Evolutionary conservation across 2,329 filamentous ascomycete genomes (phyloP).

Genomic region (Trichoderma pleuroti): DNA sequence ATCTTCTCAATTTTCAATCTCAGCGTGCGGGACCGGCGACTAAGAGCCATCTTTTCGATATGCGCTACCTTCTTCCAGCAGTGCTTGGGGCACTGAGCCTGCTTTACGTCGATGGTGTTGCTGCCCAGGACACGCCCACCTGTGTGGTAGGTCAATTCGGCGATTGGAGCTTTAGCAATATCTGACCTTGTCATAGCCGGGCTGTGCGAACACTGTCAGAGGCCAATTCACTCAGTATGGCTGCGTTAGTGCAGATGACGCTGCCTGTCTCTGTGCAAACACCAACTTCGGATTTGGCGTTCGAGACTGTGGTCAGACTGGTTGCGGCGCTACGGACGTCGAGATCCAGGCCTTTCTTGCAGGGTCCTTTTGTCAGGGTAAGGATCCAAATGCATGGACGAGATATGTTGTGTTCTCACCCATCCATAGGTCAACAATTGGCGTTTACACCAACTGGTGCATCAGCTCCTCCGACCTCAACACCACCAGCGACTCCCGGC

Average conservation of each 20-base stretch:
- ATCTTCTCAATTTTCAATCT: neutral
- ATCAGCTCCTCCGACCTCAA: conserved; percentile 1
- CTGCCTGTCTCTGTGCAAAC: conserved; percentile 39
- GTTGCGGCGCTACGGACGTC: conserved; percentile 30
- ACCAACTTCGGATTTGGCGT: conserved; percentile 30
- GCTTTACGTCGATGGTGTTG: conserved; percentile 26
- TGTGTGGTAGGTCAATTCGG: conserved; percentile 33
- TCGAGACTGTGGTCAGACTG: conserved; percentile 33
- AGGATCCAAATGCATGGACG: neutral
- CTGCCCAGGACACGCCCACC: conserved; percentile 24
- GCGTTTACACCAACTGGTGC: conserved; percentile 6
- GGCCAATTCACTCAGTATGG: conserved; percentile 24
- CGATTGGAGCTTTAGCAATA: neutral
- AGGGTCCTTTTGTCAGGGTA: conserved; percentile 26
- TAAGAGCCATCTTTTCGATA: neutral
- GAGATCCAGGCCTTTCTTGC: conserved; percentile 30
- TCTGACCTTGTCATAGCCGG: conserved; percentile 20
- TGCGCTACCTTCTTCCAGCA: conserved; percentile 28
- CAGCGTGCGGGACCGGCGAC: neutral
- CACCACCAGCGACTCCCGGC: neutral
- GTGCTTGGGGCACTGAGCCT: conserved; percentile 31
- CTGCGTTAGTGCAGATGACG: conserved; percentile 31
- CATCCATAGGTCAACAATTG: neutral
- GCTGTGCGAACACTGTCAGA: conserved; percentile 24
- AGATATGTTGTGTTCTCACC: neutral